phyloP scores from a whole-genome alignment of 202 grass and related monocot species.

The Panicum hallii region DNA sequence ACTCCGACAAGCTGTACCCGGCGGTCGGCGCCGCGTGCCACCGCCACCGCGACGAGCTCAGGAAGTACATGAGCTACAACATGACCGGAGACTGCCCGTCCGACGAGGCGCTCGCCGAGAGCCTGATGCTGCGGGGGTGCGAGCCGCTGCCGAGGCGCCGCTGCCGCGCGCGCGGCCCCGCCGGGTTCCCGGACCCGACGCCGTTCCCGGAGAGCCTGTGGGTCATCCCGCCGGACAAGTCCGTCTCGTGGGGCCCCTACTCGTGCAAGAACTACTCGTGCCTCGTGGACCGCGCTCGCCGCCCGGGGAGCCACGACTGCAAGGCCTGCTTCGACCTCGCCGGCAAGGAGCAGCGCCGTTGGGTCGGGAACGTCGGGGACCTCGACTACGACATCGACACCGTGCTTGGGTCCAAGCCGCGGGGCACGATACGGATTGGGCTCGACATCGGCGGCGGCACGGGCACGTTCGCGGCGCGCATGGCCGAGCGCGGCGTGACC shows the following conservation, averaged over 20 bases:
- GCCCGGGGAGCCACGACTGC: slow-evolving; percentile 33
- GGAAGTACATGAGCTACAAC: slow-evolving; percentile 52
- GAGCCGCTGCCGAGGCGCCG: slow-evolving; percentile 64
- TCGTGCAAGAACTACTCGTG: slow-evolving; percentile 63
- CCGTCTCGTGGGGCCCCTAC: slow-evolving; percentile 57
- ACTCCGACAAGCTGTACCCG: slow-evolving; percentile 52
- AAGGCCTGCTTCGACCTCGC: slow-evolving; percentile 56
- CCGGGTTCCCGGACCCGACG: slow-evolving; percentile 46
- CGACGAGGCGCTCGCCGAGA: slow-evolving; percentile 50
- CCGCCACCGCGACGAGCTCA: slow-evolving; percentile 49
- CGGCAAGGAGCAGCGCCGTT: slow-evolving; percentile 52
- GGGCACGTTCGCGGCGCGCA: slow-evolving; percentile 54
- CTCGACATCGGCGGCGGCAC: slow-evolving; percentile 62
- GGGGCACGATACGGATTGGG: slow-evolving; percentile 51
- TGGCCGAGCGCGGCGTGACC: slow-evolving; percentile 52
- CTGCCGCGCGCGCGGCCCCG: slow-evolving; percentile 47
- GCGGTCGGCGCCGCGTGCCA: slow-evolving; percentile 49
- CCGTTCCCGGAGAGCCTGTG: slow-evolving; percentile 61
- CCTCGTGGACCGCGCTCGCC: slow-evolving; percentile 34
- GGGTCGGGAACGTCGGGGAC: slow-evolving; percentile 35
- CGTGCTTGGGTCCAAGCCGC: slow-evolving; percentile 43
- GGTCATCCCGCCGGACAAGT: slow-evolving; percentile 47
- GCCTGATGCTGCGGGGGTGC: slow-evolving; percentile 62
- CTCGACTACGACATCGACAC: slow-evolving; percentile 52
- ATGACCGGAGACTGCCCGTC: slow-evolving; percentile 57